Percentiles rank a stretch among this genome's conserved stretches.
phyloP scores from a whole-genome alignment of 2,329 filamentous ascomycete genomes.

The Apiospora phragmitis region DNA sequence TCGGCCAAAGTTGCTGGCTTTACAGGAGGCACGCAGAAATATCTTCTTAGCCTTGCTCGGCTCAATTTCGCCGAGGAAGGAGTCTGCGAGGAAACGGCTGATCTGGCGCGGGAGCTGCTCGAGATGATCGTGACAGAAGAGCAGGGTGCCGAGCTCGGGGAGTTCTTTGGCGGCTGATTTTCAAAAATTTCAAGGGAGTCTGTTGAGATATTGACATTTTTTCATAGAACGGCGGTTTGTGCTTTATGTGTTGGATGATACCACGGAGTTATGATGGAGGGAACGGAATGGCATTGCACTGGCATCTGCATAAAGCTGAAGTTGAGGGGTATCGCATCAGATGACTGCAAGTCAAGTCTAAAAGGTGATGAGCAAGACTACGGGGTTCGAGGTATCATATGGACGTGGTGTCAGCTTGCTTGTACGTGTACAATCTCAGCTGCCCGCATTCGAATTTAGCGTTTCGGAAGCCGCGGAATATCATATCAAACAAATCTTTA shows the following conservation, averaged over 20 bases:
- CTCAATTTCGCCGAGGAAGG: constrained; percentile 80
- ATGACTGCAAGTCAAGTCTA: neutral
- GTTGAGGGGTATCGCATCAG: neutral
- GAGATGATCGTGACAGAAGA: constrained; percentile 81
- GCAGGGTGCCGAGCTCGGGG: constrained; percentile 46
- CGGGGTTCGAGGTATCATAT: neutral
- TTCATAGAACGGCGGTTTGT: neutral
- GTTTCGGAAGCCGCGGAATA: neutral
- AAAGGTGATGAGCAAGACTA: neutral
- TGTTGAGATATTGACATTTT: neutral
- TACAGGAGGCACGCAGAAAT: constrained; percentile 76
- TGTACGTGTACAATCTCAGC: neutral
- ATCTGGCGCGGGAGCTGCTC: constrained; percentile 78
- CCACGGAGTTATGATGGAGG: neutral
- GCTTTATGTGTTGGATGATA: neutral
- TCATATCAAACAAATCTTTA: neutral
- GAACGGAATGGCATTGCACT: neutral
- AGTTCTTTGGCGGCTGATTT: constrained; percentile 36
- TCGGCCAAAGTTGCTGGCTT: constrained; percentile 69
- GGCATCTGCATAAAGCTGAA: neutral
- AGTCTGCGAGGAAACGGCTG: constrained; percentile 78
- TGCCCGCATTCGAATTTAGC: neutral
- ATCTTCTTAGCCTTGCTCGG: constrained; percentile 76
- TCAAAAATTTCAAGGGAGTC: too few species aligned
- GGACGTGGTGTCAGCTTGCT: neutral